Conservation (phyloP, 2,329 filamentous ascomycete species). For the Neocucurbitaria cava region DNA sequence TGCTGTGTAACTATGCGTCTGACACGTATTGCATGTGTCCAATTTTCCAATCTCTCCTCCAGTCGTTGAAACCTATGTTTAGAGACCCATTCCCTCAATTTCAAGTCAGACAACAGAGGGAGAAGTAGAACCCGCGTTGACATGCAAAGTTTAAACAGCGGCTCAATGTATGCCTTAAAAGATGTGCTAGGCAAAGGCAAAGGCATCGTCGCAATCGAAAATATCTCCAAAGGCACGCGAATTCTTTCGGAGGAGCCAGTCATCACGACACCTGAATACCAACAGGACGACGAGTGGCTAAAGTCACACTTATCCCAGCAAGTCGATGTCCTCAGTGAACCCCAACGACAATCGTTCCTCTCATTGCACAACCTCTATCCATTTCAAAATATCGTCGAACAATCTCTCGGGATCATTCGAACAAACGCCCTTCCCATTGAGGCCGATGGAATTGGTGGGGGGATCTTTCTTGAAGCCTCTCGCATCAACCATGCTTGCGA, state of each 20-base stretch:
- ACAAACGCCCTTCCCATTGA: conserved; percentile 43
- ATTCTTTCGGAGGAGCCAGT: conserved; percentile 52
- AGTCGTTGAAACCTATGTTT: background rate
- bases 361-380: conserved; percentile 40
- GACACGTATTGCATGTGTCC: no score
- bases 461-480: conserved; percentile 44
- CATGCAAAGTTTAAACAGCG: background rate
- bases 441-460: conserved; percentile 29
- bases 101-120: background rate
- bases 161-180: conserved; percentile 18
- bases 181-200: conserved; percentile 46
- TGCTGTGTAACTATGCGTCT: no score
- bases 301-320: conserved; percentile 20
- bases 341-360: conserved; percentile 34
- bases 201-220: conserved; percentile 48
- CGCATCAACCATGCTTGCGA: conserved; percentile 50
- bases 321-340: conserved; percentile 27
- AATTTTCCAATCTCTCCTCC: background rate
- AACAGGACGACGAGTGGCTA: conserved; percentile 24
- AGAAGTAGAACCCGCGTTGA: background rate
- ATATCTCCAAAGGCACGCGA: conserved; percentile 49
- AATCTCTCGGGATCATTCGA: conserved; percentile 40
- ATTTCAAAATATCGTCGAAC: conserved; percentile 22
- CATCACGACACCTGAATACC: conserved; percentile 36
- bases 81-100: background rate